Evolutionary conservation across 805 yeast genomes (phyloP), one percentile per base, ranked within the genome.

Genomic region (Helenozyma baotianmanensis): DNA sequence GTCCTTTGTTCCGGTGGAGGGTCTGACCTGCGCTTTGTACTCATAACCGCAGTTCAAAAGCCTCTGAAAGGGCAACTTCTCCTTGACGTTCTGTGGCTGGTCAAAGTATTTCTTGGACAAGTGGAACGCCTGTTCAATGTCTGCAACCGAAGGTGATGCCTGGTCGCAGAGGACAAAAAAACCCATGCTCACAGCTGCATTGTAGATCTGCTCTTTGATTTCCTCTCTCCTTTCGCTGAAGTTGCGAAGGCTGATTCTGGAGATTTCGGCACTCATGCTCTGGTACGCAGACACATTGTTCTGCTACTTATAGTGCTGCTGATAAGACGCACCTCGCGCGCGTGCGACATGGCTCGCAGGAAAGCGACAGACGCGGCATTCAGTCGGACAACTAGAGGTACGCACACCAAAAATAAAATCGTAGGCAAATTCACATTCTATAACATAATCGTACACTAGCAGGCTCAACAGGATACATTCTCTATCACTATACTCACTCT

Each of bases 21-120:
- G 64, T 36, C 64, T 47, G 5, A 57, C 43, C 31, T 60, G 64
- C 6, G 61, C 47, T 16, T 43, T 34, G 25, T 39, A 51, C 35
- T 60, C 64, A 38, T 54, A 59, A 11, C 64, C 65, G 5, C 61
- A 50, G 27, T 60, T 60, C 29, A 49, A 43, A 16, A 58, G 39
- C 35, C 55, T 60, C 21, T 49, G 35, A 29, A 54, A 58, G 2
- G 63, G 64, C 8, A 44, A 49, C 29, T 54, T 50, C 44, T 45
- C 42, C 30, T 60, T 60, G 6, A 27, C 22, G n/a, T 51, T 56
- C 10, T 26, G 15, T 1, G 54, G 48, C 12, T 47, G 29, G 4
- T 31, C 49, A 31, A 59, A 57, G 33, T 46, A 59, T 13, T 36
- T 29, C 14, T 46, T 33, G 9, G 58, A 48, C 5, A 39, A 30